Base-by-base conservation (phyloP, 2,329 filamentous ascomycete genomes). In the Sporothrix mexicana region DNA sequence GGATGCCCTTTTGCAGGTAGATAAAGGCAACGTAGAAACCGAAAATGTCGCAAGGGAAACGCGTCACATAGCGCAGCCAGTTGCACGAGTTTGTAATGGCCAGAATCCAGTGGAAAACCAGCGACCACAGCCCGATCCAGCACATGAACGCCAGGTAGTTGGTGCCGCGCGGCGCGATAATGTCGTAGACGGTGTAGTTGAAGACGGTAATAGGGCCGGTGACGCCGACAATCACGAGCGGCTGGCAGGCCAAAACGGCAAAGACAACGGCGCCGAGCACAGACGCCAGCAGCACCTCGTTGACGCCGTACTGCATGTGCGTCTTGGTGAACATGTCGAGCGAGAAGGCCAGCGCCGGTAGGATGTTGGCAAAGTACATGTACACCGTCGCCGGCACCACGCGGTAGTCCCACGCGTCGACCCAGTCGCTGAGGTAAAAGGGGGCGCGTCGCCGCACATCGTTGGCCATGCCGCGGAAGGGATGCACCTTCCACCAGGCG, bases 281-380 rank as follows among this genome's bases (percentile, higher is more conserved):
- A 1, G 93, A 97, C 7, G 94, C 87, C 51, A 97, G 85, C n/a
- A 97, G 85, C 1, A 96, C 94, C 82, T 97, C 94, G 80, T 97
- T 97, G 73, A 97, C 94, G 69, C 94, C 94, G 78, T 94, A 97
- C 76, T 92, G 92, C 81, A 91, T 92, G 74, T 91, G 85, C 0
- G 93, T 97, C 82, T 95, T 95, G 74, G 91, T 92, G 79, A 97
- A 96, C 94, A 97, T 97, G 81, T 97, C 94, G 70, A 97, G 86
- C 1, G 93, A 96, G 82, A 97, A 97, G 66, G 94, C 94, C 74
- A 97, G 83, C 0, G 94, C 94, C 0, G 94, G 94, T 13, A 97
- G 83, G 78, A 97, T 96, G 83, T 93, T 96, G 70, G 94, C 93
- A 86, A 97, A 97, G 84, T 96, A 97, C 93, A 97, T 97, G 82